Conservation (phyloP, 495 filamentous ascomycete species). For the Endocarpon pusillum region DNA sequence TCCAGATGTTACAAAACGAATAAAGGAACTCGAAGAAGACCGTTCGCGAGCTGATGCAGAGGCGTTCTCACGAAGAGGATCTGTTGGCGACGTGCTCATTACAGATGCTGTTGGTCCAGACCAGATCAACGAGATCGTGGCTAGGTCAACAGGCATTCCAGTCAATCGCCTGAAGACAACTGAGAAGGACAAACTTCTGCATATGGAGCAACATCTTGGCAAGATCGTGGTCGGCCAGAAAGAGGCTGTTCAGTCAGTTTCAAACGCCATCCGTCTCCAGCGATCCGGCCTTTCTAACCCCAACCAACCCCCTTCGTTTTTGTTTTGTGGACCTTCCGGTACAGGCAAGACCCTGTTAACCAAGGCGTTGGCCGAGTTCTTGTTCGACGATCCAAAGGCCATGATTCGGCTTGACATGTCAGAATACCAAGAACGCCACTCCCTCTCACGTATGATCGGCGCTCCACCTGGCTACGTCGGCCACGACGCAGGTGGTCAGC, state of each 20-base stretch:
- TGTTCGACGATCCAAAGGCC: constrained; percentile 91
- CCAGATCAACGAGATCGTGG: constrained; percentile 98
- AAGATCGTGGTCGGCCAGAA: constrained; percentile 84
- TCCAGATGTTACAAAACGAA: constrained; percentile 68
- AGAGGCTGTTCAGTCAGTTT: constrained; percentile 85
- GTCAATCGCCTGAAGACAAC: constrained; percentile 84
- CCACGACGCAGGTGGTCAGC: constrained; percentile 86
- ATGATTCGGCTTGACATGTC: constrained; percentile 99
- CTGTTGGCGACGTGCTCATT: constrained; percentile 46
- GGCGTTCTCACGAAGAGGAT: constrained; percentile 37
- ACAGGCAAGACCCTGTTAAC: constrained; percentile 95
- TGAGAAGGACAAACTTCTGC: constrained; percentile 89
- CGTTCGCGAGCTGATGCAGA: constrained; percentile 64
- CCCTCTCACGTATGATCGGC: constrained; percentile 92
- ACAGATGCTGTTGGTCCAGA: constrained; percentile 91
- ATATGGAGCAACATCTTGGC: constrained; percentile 76
- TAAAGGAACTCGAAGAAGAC: constrained; percentile 62
- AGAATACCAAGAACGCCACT: constrained; percentile 95
- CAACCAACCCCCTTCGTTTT: constrained; percentile 90
- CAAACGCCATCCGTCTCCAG: constrained; percentile 88
- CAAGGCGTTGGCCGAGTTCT: constrained; percentile 90
- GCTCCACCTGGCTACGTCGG: constrained; percentile 95
- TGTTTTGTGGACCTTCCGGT: constrained; percentile 95
- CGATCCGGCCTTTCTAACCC: constrained; percentile 87
- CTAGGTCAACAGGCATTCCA: constrained; percentile 90